Evolutionary conservation across 352 stramenopile genomes (phyloP), one percentile per base, ranked within the genome.

Genomic region (Pythium coloratum): DNA sequence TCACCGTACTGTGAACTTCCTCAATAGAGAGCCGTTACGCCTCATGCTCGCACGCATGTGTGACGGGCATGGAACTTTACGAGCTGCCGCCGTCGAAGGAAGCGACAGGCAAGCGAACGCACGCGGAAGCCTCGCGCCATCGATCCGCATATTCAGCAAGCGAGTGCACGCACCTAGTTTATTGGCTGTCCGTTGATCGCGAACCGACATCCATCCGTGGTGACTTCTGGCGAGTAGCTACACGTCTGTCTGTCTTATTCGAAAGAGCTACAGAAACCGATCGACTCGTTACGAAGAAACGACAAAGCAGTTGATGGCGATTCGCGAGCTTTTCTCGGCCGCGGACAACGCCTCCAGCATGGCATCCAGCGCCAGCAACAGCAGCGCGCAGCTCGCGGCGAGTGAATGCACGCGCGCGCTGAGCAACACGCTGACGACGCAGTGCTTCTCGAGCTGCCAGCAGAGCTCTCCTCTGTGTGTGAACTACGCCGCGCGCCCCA

Each of bases 401-500:
- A 49, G 30, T 18, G 49, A 53, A 3, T 93, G 85, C 56, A 47
- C 51, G 26, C 71, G 66, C n/a, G 79, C 81, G 30, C 40, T 40
- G 20, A 64, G 62, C 28, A 93, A 88, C 64, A 88, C 80, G 68
- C 81, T 93, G 12, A 77, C 80, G 8, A 84, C 78, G 58, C 66
- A 72, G 50, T 93, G 82, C 72, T 88, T 76, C 62, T 76, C 69
- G 26, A 67, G 62, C 14, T 93, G 85, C 56, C 30, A 40, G 12
- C 54, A 71, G 28, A 12, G 53, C 0, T 56, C 59, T 30, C 77
- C 78, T 36, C 66, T 93, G 1, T 93, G 85, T 44, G 74, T 93
- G 50, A 88, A 75, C 59, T 91, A 93, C 63, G 82, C 81, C 14
- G 65, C 75, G 1, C 59, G 55, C 34, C 75, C 71, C 7, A 56